Evolutionary conservation across 2,329 filamentous ascomycete genomes (phyloP).

Genomic region (Ceratocystiopsis minuta): DNA sequence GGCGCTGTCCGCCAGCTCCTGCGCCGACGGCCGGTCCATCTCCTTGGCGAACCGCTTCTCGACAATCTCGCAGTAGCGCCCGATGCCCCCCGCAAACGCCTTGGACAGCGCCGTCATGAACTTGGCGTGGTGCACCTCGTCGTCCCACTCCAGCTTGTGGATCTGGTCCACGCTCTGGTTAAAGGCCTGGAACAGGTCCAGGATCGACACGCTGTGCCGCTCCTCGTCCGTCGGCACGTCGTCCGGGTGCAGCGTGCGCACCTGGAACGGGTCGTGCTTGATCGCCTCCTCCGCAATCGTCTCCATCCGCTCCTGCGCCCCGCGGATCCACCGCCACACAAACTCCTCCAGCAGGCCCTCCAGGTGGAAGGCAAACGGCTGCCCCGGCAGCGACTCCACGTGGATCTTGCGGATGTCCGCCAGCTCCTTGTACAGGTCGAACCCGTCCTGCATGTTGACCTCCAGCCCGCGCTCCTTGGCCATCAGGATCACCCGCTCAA

Average conservation of each 20-base stretch:
- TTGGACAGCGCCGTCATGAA: constrained; percentile 93
- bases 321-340: constrained; percentile 86
- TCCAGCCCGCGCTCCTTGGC: constrained; percentile 53
- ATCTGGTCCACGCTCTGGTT: constrained; percentile 83
- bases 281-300: constrained; percentile 80
- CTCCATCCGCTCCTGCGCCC: constrained; percentile 61
- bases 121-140: constrained; percentile 81
- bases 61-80: constrained; percentile 78
- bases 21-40: constrained; percentile 80
- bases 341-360: constrained; percentile 77
- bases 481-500: constrained; percentile 60
- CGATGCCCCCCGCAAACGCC: constrained; percentile 64
- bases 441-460: constrained; percentile 78
- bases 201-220: constrained; percentile 79
- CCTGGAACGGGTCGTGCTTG: constrained; percentile 72
- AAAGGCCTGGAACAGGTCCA: constrained; percentile 88
- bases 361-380: constrained; percentile 71
- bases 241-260: constrained; percentile 32
- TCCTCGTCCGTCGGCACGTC: constrained; percentile 57
- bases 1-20: constrained; percentile 60
- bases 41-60: constrained; percentile 74
- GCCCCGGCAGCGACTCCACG: constrained; percentile 49
- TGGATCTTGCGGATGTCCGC: constrained; percentile 73
- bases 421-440: constrained; percentile 80
- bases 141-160: constrained; percentile 73